Evolutionary conservation across 2,329 filamentous ascomycete species (phyloP).

Genomic region (Thyridium curvatum): DNA sequence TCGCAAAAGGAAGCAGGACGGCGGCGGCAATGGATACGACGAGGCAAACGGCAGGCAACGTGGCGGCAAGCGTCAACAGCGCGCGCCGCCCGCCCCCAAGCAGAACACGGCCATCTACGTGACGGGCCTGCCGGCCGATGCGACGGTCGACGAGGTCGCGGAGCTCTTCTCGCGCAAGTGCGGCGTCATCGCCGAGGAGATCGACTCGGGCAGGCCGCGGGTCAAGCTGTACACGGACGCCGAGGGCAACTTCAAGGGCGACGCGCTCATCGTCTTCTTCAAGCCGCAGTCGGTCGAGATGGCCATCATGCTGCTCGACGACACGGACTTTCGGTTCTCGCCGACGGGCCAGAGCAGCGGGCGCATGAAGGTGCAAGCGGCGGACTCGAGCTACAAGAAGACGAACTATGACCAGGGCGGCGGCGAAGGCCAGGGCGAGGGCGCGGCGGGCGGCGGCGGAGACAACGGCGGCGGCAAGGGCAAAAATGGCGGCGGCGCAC

Average conservation of each 20-base stretch:
- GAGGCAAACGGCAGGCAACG: conserved; percentile 34
- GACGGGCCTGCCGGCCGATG: conserved; percentile 77
- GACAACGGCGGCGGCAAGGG: conserved; percentile 22
- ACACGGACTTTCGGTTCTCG: conserved; percentile 69
- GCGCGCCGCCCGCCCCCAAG: conserved; percentile 39
- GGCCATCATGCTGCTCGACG: conserved; percentile 75
- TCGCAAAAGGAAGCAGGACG: conserved; percentile 17
- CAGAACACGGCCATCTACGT: conserved; percentile 92
- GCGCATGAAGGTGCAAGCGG: conserved; percentile 74
- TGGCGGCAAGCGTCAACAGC: conserved; percentile 23
- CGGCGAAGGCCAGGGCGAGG: conserved; percentile 7
- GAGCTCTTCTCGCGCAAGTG: conserved; percentile 77
- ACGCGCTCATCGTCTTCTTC: conserved; percentile 91
- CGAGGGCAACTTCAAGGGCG: conserved; percentile 82
- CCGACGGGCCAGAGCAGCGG: conserved; percentile 40
- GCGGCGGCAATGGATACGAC: conserved; percentile 15
- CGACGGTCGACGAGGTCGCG: conserved; percentile 72
- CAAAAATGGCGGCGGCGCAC: conserved; percentile 32
- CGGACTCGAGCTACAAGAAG: conserved; percentile 89
- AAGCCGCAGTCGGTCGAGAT: conserved; percentile 87
- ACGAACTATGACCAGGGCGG: conserved; percentile 56
- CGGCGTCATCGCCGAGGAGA: conserved; percentile 89
- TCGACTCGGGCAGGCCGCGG: conserved; percentile 78
- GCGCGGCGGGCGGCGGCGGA: conserved; percentile 8
- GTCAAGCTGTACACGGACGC: conserved; percentile 91